Conservation (phyloP, 2,329 filamentous ascomycete species). For the Colletotrichum chlorophyti region DNA sequence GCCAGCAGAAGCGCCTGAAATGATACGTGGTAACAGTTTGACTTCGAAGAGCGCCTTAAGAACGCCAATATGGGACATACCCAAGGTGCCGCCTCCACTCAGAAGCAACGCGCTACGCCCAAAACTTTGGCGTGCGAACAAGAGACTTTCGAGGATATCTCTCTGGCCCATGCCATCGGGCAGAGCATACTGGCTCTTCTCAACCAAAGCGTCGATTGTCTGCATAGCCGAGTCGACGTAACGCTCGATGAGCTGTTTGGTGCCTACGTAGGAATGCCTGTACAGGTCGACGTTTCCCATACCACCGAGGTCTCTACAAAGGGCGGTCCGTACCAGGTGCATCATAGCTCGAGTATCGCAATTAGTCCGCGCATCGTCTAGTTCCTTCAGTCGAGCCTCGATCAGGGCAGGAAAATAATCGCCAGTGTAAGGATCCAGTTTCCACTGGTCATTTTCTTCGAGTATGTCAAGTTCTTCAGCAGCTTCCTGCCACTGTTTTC, state of each 20-base stretch:
- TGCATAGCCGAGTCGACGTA: constrained; percentile 83
- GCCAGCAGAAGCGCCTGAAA: constrained; percentile 86
- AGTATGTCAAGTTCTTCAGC: constrained; percentile 80
- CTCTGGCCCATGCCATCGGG: constrained; percentile 64
- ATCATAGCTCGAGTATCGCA: constrained; percentile 81
- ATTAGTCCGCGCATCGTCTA: constrained; percentile 76
- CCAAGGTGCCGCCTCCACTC: constrained; percentile 87
- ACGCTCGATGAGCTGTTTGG: constrained; percentile 83
- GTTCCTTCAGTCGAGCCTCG: constrained; percentile 70
- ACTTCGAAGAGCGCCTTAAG: constrained; percentile 81
- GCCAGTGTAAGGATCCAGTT: constrained; percentile 63
- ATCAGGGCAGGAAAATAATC: constrained; percentile 78
- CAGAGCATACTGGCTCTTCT: constrained; percentile 56
- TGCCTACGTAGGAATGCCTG: constrained; percentile 83
- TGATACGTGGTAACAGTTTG: constrained; percentile 80
- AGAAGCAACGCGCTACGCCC: constrained; percentile 84
- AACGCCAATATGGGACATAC: constrained; percentile 91
- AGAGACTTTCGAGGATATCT: constrained; percentile 69
- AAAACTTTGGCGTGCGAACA: constrained; percentile 79
- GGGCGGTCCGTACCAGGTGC: constrained; percentile 78
- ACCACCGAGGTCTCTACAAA: constrained; percentile 82
- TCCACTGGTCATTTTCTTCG: constrained; percentile 85
- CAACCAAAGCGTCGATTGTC: constrained; percentile 76
- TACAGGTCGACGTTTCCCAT: constrained; percentile 88
- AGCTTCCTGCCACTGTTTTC: constrained; percentile 76